phyloP scores from a whole-genome alignment of 495 filamentous ascomycete species.

The Pseudevernia furfuracea region DNA sequence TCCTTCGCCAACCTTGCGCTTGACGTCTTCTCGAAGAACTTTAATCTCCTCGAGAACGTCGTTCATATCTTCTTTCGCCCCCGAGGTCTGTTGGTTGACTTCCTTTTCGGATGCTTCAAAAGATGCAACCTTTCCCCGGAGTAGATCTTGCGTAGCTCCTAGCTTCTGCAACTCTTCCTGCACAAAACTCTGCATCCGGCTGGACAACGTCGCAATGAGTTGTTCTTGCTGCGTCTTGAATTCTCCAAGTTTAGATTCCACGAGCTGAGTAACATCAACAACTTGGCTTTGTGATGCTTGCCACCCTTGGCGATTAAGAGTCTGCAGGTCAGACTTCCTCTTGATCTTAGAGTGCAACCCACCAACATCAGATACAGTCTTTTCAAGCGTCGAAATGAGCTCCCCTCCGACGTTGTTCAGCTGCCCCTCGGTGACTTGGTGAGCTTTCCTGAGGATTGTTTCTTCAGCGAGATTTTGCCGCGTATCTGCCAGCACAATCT shows the following conservation, averaged over 20 bases:
- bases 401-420: slow-evolving; percentile 63
- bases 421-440: slow-evolving; percentile 73
- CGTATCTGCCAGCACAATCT: slow-evolving; percentile 68
- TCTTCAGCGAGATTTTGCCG: slow-evolving; percentile 72
- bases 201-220: slow-evolving; percentile 57
- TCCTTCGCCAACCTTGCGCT: slow-evolving; percentile 74
- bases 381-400: slow-evolving; percentile 64
- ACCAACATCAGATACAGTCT: slow-evolving; percentile 70
- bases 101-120: slow-evolving; percentile 60
- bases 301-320: slow-evolving; percentile 71
- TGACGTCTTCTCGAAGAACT: slow-evolving; percentile 75
- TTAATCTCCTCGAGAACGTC: slow-evolving; percentile 86
- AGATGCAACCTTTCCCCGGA: slow-evolving; percentile 55
- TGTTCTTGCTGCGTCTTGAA: slow-evolving; percentile 63
- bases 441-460: slow-evolving; percentile 67
- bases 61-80: slow-evolving; percentile 83
- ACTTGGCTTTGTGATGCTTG: slow-evolving; percentile 66
- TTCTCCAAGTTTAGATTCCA: slow-evolving; percentile 62
- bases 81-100: slow-evolving; percentile 57
- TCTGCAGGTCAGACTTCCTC: slow-evolving; percentile 75
- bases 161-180: slow-evolving; percentile 61
- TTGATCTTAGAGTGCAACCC: slow-evolving; percentile 75
- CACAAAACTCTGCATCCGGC: slow-evolving; percentile 66
- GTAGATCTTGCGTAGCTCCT: slow-evolving; percentile 54
- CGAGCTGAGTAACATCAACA: slow-evolving; percentile 58